Conservation (phyloP, 495 filamentous ascomycete genomes). For the Chlorociboria aeruginascens region DNA sequence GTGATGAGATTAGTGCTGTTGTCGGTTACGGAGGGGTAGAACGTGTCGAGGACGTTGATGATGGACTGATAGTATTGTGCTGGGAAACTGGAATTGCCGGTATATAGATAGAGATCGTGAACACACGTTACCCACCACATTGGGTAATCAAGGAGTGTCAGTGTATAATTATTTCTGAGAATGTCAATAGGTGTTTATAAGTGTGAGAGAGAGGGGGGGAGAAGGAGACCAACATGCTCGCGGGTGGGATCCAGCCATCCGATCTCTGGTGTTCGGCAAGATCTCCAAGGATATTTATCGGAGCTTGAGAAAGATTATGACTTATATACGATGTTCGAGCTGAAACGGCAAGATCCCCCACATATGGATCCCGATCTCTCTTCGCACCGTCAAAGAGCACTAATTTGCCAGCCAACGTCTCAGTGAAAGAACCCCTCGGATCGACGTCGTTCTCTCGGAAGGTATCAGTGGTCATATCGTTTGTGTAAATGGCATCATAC, state of each 20-base stretch:
- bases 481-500: slow-evolving; percentile 35
- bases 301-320: slow-evolving; percentile 25
- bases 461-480: slow-evolving; percentile 22
- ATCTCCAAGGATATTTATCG: slow-evolving; percentile 31
- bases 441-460: slow-evolving; percentile 28
- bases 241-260: slow-evolving; percentile 41
- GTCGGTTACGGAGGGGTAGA: slow-evolving; percentile 25
- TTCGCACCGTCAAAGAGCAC: slow-evolving; percentile 36
- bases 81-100: slow-evolving; percentile 24
- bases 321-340: slow-evolving; percentile 31
- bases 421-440: slow-evolving; percentile 24
- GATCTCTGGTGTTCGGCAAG: slow-evolving; percentile 31
- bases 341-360: slow-evolving; percentile 34
- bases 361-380: slow-evolving; percentile 35
- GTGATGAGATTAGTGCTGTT: slow-evolving; percentile 24
- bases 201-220: not conserved
- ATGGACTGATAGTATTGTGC: slow-evolving; percentile 25
- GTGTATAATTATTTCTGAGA: slow-evolving; percentile 28
- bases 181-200: not conserved
- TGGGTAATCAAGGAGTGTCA: slow-evolving; percentile 34
- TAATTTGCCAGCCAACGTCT: slow-evolving; percentile 27
- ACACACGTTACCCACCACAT: slow-evolving; percentile 33
- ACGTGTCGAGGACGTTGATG: slow-evolving; percentile 27
- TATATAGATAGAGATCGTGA: slow-evolving; percentile 33
- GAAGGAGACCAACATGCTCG: slow-evolving; percentile 26